phyloP scores from a whole-genome alignment of 2,329 filamentous ascomycete species.

The Aspergillus novoparasiticus region DNA sequence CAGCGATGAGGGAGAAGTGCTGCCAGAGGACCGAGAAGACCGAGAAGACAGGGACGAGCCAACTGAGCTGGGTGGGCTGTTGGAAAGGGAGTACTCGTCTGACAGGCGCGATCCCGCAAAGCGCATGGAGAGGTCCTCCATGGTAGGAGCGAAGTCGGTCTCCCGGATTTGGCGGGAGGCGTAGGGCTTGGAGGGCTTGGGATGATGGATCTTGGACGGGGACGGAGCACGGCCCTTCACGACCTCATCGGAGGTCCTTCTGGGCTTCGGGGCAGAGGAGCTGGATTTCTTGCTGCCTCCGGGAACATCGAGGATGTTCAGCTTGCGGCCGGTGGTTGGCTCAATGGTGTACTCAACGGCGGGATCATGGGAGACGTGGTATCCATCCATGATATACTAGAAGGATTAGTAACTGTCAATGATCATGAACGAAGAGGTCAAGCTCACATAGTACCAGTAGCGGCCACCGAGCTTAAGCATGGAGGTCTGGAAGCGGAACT shows the following conservation, averaged over 20 bases:
- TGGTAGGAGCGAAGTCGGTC: slow-evolving; percentile 74
- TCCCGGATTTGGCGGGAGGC: slow-evolving; percentile 86
- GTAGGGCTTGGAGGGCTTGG: slow-evolving; percentile 85
- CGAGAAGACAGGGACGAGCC: slow-evolving; percentile 73
- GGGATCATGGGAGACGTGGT: slow-evolving; percentile 96
- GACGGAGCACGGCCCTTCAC: slow-evolving; percentile 88
- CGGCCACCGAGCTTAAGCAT: slow-evolving; percentile 85
- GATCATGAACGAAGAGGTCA: not conserved
- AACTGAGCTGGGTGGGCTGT: slow-evolving; percentile 71
- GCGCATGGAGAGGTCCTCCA: slow-evolving; percentile 78
- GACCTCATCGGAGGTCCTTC: slow-evolving; percentile 64
- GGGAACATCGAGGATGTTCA: slow-evolving; percentile 96
- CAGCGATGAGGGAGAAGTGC: slow-evolving; percentile 54
- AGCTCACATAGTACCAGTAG: slow-evolving; percentile 93
- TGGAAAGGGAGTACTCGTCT: slow-evolving; percentile 72
- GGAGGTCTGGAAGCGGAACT: slow-evolving; percentile 89
- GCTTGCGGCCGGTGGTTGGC: slow-evolving; percentile 92
- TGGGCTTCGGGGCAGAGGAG: slow-evolving; percentile 36
- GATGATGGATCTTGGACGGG: slow-evolving; percentile 84
- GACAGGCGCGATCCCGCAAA: slow-evolving; percentile 71
- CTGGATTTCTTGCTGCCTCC: slow-evolving; percentile 51
- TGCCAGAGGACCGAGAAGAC: slow-evolving; percentile 68
- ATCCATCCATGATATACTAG: slow-evolving; percentile 95
- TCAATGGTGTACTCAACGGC: slow-evolving; percentile 86
- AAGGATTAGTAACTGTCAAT: slow-evolving; percentile 15